Percentiles rank a stretch among this genome's conserved stretches.
Conservation (phyloP, 139 green algal genomes). For the Chlamydomonas incerta region DNA sequence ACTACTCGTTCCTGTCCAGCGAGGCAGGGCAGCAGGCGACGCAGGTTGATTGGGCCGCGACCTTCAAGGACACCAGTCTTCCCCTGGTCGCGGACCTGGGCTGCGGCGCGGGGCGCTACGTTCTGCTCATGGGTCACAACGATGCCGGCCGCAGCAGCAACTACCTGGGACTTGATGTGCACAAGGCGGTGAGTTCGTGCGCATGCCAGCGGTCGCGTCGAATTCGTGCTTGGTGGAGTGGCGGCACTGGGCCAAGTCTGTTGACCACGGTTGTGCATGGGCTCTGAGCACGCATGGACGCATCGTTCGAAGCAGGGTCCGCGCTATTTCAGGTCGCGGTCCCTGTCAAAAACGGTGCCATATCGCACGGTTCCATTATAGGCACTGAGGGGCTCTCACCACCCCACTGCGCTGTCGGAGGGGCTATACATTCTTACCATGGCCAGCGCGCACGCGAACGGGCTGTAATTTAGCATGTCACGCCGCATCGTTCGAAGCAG, state of each 20-base stretch:
- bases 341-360: conserved; percentile 37
- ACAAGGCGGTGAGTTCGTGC: conserved; percentile 32
- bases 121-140: conserved; percentile 40
- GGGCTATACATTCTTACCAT: not conserved
- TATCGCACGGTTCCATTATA: conserved; percentile 6
- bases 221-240: too few relatives aligned
- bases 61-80: conserved; percentile 57
- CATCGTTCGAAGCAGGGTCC: conserved; percentile 29
- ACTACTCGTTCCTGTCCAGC: conserved; percentile 26
- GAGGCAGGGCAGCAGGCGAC: not conserved
- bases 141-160: conserved; percentile 47
- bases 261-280: too few relatives aligned
- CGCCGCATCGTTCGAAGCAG: conserved; percentile 27
- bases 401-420: conserved; percentile 3
- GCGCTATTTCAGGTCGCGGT: not conserved
- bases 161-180: conserved; percentile 77
- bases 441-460: too few relatives aligned
- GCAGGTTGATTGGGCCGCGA: not conserved
- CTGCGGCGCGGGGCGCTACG: conserved; percentile 78
- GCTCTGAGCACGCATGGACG: not conserved
- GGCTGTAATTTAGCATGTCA: not conserved
- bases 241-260: too few relatives aligned
- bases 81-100: conserved; percentile 82
- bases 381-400: not conserved
- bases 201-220: too few relatives aligned